Evolutionary conservation across 805 yeast genomes (phyloP), one percentile per base, ranked within the genome.

Genomic region (Pichia membranifaciens): DNA sequence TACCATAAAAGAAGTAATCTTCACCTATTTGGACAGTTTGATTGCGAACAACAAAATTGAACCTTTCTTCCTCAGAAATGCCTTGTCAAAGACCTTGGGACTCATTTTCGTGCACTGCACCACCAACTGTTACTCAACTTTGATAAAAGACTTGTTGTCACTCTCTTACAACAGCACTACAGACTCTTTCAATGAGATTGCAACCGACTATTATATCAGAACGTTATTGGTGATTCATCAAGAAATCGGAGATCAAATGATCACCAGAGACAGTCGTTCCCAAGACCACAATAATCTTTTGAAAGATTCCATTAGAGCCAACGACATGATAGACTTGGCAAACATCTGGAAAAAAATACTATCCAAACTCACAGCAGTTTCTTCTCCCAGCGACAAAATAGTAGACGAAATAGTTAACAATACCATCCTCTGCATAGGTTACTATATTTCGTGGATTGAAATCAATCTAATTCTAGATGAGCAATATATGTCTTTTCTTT

Each of bases 361-460:
- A 49, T 59, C 60, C 12, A 66, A 62, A 57, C 68, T 59, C 48
- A 60, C 69, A 41, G 43, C 53, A 25, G 17, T 38, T 25, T 28
- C 56, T 47, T 37, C 55, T 55, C 12, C 15, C n/a, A 35, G 50
- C 32, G 33, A 38, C 17, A 56, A 54, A 6, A 42, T 67, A 43
- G 52, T 54, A 12, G 52, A 58, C 53, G 79, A 78, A 50, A 73
- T 84, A 51, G 55, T 86, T 58, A 79, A 75, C 52, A 75, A 76
- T 50, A 68, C 80, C 6, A 72, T 88, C 43, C 72, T 72, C 44
- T 81, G 81, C 47, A 78, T 93, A 47, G 97, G 97, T 10, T 79
- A 80, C 12, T 93, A 85, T 75, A 85, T 89, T 21, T 82, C 90
- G 21, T 93, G 99, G 99, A 87, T 90, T 62, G 95, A 87, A 61